Conservation (phyloP, 1,139 yeast species). For the Magnusiomyces sp. region DNA sequence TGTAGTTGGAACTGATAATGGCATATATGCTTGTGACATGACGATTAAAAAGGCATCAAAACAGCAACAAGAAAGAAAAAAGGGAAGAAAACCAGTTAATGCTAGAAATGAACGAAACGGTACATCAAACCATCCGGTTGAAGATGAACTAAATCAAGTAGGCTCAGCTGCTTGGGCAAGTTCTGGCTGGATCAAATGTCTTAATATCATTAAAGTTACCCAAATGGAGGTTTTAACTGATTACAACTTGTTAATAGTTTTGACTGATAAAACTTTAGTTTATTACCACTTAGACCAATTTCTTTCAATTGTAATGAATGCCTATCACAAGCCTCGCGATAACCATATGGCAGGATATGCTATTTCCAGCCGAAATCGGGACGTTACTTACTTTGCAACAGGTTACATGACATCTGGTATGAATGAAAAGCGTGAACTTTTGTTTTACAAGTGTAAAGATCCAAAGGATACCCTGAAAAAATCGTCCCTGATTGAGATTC, state of each 20-base stretch:
- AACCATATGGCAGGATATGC: slow-evolving; percentile 11
- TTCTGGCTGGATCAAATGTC: slow-evolving; percentile 49
- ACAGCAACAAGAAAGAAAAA: slow-evolving; percentile 2
- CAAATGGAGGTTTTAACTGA: slow-evolving; percentile 54
- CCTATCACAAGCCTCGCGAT: slow-evolving; percentile 9
- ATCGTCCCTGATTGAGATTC: slow-evolving; percentile 29
- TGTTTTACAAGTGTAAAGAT: slow-evolving; percentile 35
- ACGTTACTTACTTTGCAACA: slow-evolving; percentile 10
- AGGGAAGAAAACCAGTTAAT: not conserved
- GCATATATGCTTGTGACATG: slow-evolving; percentile 36
- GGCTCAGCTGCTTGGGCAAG: slow-evolving; percentile 13
- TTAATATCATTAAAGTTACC: slow-evolving; percentile 47
- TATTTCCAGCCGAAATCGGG: slow-evolving; percentile 11
- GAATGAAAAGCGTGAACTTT: slow-evolving; percentile 37
- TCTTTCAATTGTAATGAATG: slow-evolving; percentile 15
- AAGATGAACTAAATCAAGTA: too few relatives aligned
- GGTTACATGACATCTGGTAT: slow-evolving; percentile 12
- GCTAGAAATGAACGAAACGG: too few relatives aligned
- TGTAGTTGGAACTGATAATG: slow-evolving; percentile 40
- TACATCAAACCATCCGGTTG: too few relatives aligned
- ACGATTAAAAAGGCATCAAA: not conserved
- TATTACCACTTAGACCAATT: slow-evolving; percentile 49
- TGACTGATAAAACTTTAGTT: slow-evolving; percentile 51
- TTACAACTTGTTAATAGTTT: slow-evolving; percentile 48
- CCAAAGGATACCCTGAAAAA: slow-evolving; percentile 17